These are phyloP conservation scores for Talaromyces amestolkiae DNA, from an alignment of 2,329 filamentous ascomycete species.

Conservation along the genomic window DNA sequence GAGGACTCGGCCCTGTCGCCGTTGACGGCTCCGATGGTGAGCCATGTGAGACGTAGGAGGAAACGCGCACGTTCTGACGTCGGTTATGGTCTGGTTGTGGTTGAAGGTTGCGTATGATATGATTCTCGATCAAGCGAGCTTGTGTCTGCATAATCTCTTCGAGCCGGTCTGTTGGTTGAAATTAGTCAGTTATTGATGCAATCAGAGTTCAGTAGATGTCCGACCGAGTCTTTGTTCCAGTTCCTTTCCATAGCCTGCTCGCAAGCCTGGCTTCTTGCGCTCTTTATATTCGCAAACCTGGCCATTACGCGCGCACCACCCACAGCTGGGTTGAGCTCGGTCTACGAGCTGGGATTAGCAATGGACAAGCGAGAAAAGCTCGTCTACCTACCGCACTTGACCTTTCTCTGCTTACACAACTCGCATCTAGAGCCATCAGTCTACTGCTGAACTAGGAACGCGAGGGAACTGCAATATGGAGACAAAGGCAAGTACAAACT, in stretches of 20 bases:
- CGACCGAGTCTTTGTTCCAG: conserved; percentile 64
- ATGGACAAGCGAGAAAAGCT: background rate
- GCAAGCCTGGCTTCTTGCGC: conserved; percentile 66
- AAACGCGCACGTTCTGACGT: conserved; percentile 24
- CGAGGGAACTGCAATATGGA: background rate
- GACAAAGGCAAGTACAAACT: conserved; percentile 22
- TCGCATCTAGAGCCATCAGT: conserved; percentile 40
- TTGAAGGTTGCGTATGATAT: conserved; percentile 44
- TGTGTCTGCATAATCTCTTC: conserved; percentile 66
- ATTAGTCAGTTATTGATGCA: background rate
- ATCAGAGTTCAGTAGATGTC: background rate
- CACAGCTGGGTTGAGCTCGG: conserved; percentile 60
- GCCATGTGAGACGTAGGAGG: conserved; percentile 37
- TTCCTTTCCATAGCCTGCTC: conserved; percentile 68
- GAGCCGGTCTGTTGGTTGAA: conserved; percentile 53
- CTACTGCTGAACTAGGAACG: background rate
- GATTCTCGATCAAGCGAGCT: conserved; percentile 63
- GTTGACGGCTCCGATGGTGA: conserved; percentile 54
- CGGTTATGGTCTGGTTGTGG: conserved; percentile 30
- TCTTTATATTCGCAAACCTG: conserved; percentile 68
- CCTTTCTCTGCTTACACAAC: conserved; percentile 46
- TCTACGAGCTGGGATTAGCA: conserved; percentile 32
- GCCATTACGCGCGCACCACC: conserved; percentile 68
- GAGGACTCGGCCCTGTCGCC: conserved; percentile 55
- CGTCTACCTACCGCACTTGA: conserved; percentile 44